Evolutionary conservation across 176 grass and related monocot genomes (phyloP).

Genomic region (Poa pratensis): DNA sequence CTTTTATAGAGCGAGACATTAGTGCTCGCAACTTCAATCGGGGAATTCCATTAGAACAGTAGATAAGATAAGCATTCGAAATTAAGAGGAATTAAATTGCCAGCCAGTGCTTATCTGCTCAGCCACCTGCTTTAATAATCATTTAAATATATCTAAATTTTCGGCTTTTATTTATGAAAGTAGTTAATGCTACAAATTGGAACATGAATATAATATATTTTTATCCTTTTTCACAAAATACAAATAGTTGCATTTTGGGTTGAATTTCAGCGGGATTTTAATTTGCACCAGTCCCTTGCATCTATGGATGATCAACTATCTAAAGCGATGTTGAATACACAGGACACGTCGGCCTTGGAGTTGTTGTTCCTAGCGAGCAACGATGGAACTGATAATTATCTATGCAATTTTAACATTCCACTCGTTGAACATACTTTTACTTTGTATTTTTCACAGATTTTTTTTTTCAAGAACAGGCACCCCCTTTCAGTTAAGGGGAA

Average conservation of each 20-base stretch:
- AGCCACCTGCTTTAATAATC: no score
- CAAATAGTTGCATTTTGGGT: not conserved
- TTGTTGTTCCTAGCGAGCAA: not conserved
- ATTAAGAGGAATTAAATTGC: not conserved
- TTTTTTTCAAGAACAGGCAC: no score
- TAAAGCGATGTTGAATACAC: not conserved
- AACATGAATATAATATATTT: not conserved
- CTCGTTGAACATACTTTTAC: no score
- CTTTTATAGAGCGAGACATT: not conserved
- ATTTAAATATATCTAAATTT: no score
- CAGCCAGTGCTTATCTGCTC: not conserved
- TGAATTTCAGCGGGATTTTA: not conserved
- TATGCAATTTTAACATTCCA: no score
- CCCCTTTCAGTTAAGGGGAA: no score
- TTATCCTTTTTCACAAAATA: not conserved
- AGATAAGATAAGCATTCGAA: not conserved
- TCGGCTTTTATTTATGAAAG: not conserved
- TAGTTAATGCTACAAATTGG: not conserved
- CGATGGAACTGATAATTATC: no score
- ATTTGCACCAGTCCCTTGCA: not conserved
- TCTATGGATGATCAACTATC: not conserved
- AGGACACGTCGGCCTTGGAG: not conserved
- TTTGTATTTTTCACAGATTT: no score
- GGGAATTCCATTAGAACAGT: not conserved
- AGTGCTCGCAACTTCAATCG: not conserved